phyloP scores from a whole-genome alignment of 164 flowering plant genomes.

The Dillenia suffruticosa region DNA sequence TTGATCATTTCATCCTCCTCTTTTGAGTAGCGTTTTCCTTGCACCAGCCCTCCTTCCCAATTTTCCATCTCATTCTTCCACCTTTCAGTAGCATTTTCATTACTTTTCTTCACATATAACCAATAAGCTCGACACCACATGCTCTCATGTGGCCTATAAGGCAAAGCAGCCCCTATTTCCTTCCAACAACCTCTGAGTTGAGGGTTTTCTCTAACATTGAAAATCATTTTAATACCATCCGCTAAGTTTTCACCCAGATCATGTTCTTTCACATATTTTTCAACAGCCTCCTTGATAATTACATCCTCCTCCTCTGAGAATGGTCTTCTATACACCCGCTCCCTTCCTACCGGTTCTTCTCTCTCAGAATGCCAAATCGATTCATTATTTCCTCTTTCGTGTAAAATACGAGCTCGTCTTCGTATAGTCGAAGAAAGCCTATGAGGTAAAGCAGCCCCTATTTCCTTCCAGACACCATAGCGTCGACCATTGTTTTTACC shows the following conservation, averaged over 20 bases:
- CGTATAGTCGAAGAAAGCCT: conserved; percentile 35
- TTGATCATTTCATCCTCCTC: conserved; percentile 37
- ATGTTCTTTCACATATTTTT: conserved; percentile 23
- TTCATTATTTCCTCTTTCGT: conserved; percentile 34
- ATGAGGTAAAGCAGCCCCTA: conserved; percentile 41
- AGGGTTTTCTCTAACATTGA: conserved; percentile 17
- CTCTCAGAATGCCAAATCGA: neutral
- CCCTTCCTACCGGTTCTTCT: neutral
- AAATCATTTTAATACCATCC: conserved; percentile 35
- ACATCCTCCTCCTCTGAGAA: conserved; percentile 41
- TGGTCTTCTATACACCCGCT: conserved; percentile 31
- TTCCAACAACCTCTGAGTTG: conserved; percentile 36
- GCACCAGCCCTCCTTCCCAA: conserved; percentile 15
- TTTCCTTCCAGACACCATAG: conserved; percentile 40
- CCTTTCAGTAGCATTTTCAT: neutral
- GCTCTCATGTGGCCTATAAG: conserved; percentile 38
- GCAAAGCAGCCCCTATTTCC: conserved; percentile 39
- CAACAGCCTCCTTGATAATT: conserved; percentile 26
- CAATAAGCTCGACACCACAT: conserved; percentile 48
- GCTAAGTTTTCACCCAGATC: conserved; percentile 24
- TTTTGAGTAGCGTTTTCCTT: conserved; percentile 34
- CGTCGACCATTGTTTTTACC: conserved; percentile 15
- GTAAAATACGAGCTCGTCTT: conserved; percentile 48
- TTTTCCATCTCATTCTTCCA: neutral
- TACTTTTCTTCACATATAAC: conserved; percentile 41